Conservation (phyloP, 306 rosid genomes). For the Fragaria iinumae region DNA sequence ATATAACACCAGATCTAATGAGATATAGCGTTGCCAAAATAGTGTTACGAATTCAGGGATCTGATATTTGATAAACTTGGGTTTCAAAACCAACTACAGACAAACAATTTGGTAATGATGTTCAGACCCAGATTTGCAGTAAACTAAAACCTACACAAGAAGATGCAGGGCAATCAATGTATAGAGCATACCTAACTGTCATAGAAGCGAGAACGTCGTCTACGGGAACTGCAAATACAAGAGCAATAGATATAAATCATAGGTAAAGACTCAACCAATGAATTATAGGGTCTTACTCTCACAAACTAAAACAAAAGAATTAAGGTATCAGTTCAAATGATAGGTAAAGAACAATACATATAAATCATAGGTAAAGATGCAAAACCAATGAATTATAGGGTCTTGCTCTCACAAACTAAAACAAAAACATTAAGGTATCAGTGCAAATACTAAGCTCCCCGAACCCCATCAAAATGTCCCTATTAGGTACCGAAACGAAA, state of each 20-base stretch:
- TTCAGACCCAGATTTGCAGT: background rate
- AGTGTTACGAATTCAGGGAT: background rate
- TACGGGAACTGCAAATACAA: conserved; percentile 55
- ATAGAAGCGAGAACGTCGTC: conserved; percentile 75
- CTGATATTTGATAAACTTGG: background rate
- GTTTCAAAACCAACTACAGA: background rate
- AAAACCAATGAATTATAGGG: conserved; percentile 19
- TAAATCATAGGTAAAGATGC: conserved; percentile 1
- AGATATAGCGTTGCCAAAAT: background rate
- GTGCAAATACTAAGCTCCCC: background rate
- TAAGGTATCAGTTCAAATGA: background rate
- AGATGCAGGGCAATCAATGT: conserved; percentile 5
- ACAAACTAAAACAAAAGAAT: conserved; percentile 12
- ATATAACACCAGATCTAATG: background rate
- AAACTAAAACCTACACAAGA: conserved; percentile 8
- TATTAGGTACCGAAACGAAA: background rate
- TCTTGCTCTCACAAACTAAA: conserved; percentile 7
- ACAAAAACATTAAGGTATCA: conserved; percentile 2
- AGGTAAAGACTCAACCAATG: background rate
- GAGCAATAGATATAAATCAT: conserved; percentile 24
- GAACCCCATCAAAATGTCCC: background rate
- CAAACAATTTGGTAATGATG: background rate
- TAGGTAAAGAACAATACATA: too few relatives aligned
- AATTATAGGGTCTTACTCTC: conserved; percentile 9
- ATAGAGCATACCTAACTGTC: conserved; percentile 74